Evolutionary conservation across 2,329 filamentous ascomycete species (phyloP).

Genomic region (Geosmithia flava): DNA sequence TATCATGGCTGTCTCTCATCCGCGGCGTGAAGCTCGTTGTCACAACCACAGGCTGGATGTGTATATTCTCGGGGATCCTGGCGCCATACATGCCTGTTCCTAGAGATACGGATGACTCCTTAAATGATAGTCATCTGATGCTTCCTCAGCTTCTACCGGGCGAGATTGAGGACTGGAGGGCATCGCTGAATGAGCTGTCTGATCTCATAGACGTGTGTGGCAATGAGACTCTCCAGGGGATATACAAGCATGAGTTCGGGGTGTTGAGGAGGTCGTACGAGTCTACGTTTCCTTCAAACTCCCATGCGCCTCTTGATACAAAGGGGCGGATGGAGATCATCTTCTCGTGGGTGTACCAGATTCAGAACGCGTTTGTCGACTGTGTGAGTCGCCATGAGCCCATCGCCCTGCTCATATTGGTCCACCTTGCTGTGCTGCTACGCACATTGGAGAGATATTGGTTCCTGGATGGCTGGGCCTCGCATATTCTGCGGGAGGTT

Average conservation of each 20-base stretch:
- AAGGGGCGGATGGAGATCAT: constrained; percentile 5
- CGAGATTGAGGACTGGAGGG: constrained; percentile 5
- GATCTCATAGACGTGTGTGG: constrained; percentile 4
- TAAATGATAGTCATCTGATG: no score
- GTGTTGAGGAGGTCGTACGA: constrained; percentile 4
- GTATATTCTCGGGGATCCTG: constrained; percentile 7
- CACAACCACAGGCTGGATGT: constrained; percentile 4
- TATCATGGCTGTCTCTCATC: constrained; percentile 8
- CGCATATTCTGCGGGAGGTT: constrained; percentile 5
- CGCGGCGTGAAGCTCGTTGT: constrained; percentile 8
- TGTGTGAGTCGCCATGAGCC: constrained; percentile 4
- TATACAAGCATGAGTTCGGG: background rate
- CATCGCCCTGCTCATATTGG: constrained; percentile 6
- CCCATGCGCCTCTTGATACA: constrained; percentile 1
- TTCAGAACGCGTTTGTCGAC: constrained; percentile 5
- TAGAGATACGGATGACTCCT: background rate
- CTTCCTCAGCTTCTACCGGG: background rate
- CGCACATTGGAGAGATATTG: constrained; percentile 7
- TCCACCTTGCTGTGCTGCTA: constrained; percentile 7
- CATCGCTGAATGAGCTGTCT: constrained; percentile 4
- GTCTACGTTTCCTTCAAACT: constrained; percentile 4
- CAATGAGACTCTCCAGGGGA: background rate
- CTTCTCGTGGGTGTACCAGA: constrained; percentile 7
- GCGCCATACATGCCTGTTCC: background rate
- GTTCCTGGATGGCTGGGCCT: constrained; percentile 9